Conservation (phyloP, 2,329 filamentous ascomycete genomes). For the Didymellaceae sp. region DNA sequence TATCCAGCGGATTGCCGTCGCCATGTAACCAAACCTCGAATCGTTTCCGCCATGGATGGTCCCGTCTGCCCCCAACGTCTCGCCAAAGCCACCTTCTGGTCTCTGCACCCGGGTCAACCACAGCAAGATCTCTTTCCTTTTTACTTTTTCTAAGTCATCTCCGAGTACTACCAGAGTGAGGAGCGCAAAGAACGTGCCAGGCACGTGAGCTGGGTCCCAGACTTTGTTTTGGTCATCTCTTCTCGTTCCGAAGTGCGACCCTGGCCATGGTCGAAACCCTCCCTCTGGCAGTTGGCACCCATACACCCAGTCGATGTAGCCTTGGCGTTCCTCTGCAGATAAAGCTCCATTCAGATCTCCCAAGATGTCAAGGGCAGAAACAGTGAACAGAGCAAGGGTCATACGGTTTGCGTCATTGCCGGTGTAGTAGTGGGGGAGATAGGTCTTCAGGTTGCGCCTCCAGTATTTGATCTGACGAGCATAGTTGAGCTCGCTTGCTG, state of each 20-base stretch:
- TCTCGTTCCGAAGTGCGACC: slow-evolving; percentile 61
- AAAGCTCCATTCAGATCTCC: slow-evolving; percentile 65
- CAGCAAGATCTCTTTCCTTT: slow-evolving; percentile 68
- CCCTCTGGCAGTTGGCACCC: slow-evolving; percentile 83
- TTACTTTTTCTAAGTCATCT: slow-evolving; percentile 68
- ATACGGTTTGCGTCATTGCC: slow-evolving; percentile 90
- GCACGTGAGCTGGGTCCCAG: slow-evolving; percentile 81
- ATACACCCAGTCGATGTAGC: slow-evolving; percentile 79
- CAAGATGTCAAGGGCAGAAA: slow-evolving; percentile 85
- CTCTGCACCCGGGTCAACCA: slow-evolving; percentile 83
- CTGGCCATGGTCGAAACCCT: slow-evolving; percentile 87
- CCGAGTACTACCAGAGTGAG: slow-evolving; percentile 72
- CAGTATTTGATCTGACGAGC: slow-evolving; percentile 83
- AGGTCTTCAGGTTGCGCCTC: slow-evolving; percentile 82
- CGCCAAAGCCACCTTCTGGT: slow-evolving; percentile 87
- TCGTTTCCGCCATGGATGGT: slow-evolving; percentile 79
- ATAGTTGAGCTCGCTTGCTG: slow-evolving; percentile 39
- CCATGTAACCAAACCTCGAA: slow-evolving; percentile 87
- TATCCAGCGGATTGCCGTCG: slow-evolving; percentile 81
- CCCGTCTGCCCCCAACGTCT: slow-evolving; percentile 69
- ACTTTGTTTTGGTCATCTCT: slow-evolving; percentile 59
- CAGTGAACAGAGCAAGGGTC: slow-evolving; percentile 85
- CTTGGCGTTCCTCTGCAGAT: slow-evolving; percentile 59
- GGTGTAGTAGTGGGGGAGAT: slow-evolving; percentile 83
- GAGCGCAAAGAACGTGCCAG: slow-evolving; percentile 89